Percentiles rank a stretch among this genome's conserved stretches.
Evolutionary conservation across 169 alveolate species (phyloP).

Genomic region (Eimeria nieschulzi): DNA sequence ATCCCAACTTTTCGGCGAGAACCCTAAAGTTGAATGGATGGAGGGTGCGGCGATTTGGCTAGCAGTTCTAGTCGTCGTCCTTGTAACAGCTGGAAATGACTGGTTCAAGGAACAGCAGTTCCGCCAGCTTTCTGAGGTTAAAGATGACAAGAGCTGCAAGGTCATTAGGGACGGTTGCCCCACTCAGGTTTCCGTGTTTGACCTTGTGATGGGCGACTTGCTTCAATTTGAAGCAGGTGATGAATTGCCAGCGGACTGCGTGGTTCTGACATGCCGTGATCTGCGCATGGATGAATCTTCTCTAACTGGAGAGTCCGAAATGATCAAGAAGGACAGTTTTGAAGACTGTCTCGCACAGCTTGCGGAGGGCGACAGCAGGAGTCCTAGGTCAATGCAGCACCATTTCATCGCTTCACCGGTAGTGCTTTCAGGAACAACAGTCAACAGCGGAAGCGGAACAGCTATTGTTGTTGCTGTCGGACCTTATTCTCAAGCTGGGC

Average conservation of each 20-base stretch:
- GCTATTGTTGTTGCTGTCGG: constrained; percentile 89
- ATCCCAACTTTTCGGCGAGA: constrained; percentile 68
- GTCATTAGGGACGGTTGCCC: constrained; percentile 78
- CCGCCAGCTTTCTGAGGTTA: constrained; percentile 83
- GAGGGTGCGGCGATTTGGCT: constrained; percentile 93
- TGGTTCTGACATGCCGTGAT: constrained; percentile 85
- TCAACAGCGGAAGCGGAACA: constrained; percentile 89
- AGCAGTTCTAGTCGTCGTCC: constrained; percentile 91
- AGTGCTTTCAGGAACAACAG: constrained; percentile 87
- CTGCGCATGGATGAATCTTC: constrained; percentile 88
- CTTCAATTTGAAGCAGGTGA: constrained; percentile 88
- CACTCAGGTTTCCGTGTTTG: constrained; percentile 78
- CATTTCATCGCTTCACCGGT: constrained; percentile 87
- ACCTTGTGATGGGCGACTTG: constrained; percentile 91
- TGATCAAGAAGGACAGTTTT: constrained; percentile 81
- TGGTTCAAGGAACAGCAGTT: constrained; percentile 91
- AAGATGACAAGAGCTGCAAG: constrained; percentile 77
- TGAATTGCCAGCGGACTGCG: constrained; percentile 79
- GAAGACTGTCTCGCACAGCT: constrained; percentile 77
- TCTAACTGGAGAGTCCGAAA: constrained; percentile 92
- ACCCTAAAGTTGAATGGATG: constrained; percentile 88
- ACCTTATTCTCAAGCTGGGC: constrained; percentile 84
- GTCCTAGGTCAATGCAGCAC: constrained; percentile 71
- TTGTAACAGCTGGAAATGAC: constrained; percentile 89
- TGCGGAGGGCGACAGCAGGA: constrained; percentile 54